Conservation (phyloP, 164 flowering plant species). For the Piper longum region DNA sequence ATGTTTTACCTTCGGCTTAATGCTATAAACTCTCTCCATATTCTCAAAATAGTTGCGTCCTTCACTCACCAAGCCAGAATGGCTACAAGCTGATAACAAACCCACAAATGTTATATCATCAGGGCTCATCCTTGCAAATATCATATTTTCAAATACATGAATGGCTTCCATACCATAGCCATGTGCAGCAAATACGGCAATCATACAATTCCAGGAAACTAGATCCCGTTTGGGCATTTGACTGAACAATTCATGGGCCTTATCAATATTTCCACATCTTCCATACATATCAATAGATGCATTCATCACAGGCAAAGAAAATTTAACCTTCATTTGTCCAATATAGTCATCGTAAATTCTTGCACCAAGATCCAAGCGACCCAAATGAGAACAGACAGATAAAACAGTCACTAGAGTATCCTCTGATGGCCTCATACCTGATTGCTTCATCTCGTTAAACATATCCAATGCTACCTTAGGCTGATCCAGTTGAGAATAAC, state of each 20-base stretch:
- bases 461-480: slow-evolving; percentile 44
- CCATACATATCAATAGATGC: slow-evolving; percentile 53
- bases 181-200: slow-evolving; percentile 32
- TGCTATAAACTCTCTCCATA: slow-evolving; percentile 18
- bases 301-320: slow-evolving; percentile 25
- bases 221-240: slow-evolving; percentile 24
- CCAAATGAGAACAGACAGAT: slow-evolving; percentile 53
- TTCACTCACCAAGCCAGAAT: slow-evolving; percentile 29
- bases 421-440: slow-evolving; percentile 33
- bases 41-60: slow-evolving; percentile 22
- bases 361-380: slow-evolving; percentile 42
- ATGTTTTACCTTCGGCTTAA: slow-evolving; percentile 38
- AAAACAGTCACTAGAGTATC: slow-evolving; percentile 50
- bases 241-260: slow-evolving; percentile 21
- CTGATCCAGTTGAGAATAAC: slow-evolving; percentile 48
- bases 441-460: slow-evolving; percentile 37
- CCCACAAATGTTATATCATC: slow-evolving; percentile 41
- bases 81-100: slow-evolving; percentile 43
- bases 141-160: slow-evolving; percentile 28
- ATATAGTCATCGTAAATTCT: slow-evolving; percentile 36
- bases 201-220: slow-evolving; percentile 50
- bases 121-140: slow-evolving; percentile 13
- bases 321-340: slow-evolving; percentile 13
- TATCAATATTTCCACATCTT: slow-evolving; percentile 38
- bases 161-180: slow-evolving; percentile 32